Evolutionary conservation across 306 rosid species (phyloP).

Genomic region (Alnus glutinosa): DNA sequence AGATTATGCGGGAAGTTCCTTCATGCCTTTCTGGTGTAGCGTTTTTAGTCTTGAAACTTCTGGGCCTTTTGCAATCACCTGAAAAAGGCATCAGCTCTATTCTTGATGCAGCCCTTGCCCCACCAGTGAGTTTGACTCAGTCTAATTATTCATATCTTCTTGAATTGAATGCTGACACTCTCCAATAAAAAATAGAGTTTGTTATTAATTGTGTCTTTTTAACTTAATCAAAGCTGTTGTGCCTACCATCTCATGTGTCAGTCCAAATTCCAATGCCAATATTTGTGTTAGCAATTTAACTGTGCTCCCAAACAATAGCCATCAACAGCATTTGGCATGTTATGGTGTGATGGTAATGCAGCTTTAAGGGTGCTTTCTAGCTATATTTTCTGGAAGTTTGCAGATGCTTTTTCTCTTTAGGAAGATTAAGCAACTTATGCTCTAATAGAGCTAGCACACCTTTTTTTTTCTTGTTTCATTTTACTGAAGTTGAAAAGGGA

Average conservation of each 20-base stretch:
- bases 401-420: neutral
- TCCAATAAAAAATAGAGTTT: neutral
- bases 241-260: neutral
- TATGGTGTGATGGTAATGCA: neutral
- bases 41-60: slow-evolving; percentile 37
- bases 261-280: neutral
- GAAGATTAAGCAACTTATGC: neutral
- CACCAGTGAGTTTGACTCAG: slow-evolving; percentile 53
- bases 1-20: slow-evolving; percentile 82
- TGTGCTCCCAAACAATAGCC: neutral
- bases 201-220: neutral
- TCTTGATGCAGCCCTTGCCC: slow-evolving; percentile 79
- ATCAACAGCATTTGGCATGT: neutral
- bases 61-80: slow-evolving; percentile 65
- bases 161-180: neutral
- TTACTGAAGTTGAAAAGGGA: neutral
- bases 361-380: neutral
- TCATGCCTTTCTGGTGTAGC: slow-evolving; percentile 49
- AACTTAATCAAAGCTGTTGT: neutral
- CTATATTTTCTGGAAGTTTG: neutral
- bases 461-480: neutral
- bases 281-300: slow-evolving; percentile 5
- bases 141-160: neutral
- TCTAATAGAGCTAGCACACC: neutral
- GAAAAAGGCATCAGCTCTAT: slow-evolving; percentile 54